Percentiles rank a stretch among this genome's conserved stretches.
Conservation (phyloP, 257 asterid species). For the Solanum pinnatisectum region DNA sequence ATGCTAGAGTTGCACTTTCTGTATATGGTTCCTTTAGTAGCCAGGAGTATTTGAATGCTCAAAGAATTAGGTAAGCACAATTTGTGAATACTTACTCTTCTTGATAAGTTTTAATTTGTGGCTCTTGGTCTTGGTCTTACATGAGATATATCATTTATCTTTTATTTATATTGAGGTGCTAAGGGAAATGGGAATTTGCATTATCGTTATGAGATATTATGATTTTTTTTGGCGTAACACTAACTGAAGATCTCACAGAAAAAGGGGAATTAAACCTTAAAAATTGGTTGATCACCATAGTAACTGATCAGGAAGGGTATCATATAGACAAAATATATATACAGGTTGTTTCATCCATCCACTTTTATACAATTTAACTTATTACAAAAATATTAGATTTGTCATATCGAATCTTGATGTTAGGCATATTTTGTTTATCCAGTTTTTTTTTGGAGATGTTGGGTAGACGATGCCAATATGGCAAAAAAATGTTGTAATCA, state of each 20-base stretch:
- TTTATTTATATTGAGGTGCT: neutral
- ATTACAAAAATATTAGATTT: too few relatives aligned
- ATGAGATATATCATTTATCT: neutral
- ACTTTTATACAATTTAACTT: neutral
- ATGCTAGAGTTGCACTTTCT: conserved; percentile 71
- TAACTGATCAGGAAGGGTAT: neutral
- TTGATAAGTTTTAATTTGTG: neutral
- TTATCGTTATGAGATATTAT: neutral
- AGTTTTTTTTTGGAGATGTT: too few relatives aligned
- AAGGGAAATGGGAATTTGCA: neutral
- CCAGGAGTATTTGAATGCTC: conserved; percentile 82
- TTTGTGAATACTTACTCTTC: neutral
- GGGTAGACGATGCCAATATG: too few relatives aligned
- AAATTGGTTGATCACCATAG: neutral
- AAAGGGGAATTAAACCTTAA: neutral
- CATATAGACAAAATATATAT: too few relatives aligned
- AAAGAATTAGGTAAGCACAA: conserved; percentile 46
- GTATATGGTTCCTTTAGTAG: conserved; percentile 64
- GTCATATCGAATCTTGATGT: too few relatives aligned
- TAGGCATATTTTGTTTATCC: neutral
- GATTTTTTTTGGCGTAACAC: too few relatives aligned
- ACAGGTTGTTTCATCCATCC: neutral
- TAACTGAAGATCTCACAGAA: too few relatives aligned
- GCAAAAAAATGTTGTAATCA: too few relatives aligned
- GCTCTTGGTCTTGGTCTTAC: neutral